Evolutionary conservation across 2,329 filamentous ascomycete genomes (phyloP), one percentile per base, ranked within the genome.

Genomic region (Plectosphaerella sp.): DNA sequence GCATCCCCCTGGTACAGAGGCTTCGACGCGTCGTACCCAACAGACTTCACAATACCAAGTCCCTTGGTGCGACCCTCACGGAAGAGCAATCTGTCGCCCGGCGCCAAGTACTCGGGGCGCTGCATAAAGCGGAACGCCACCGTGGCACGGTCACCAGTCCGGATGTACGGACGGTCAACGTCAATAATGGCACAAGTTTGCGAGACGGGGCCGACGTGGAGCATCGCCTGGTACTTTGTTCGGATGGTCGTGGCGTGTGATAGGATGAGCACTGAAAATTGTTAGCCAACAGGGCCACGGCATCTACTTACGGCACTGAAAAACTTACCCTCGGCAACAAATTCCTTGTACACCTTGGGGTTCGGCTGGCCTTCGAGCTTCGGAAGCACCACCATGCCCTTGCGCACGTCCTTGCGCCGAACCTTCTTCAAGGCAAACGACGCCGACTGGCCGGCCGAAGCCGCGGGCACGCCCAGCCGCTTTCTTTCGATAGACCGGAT

Each of bases 151-250:
- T 97, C 94, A 10, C 94, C 94, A 0, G 93, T 97, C 8, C 94
- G 84, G 58, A 99, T 97, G 62, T 92, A 94, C 24, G 89, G 88
- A n/a, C 93, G 86, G 66, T 99, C 94, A 59, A 99, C 94, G 64
- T 97, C 94, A 63, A 99, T 96, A 65, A 99, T 97, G 11, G 91
- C 86, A 65, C 94, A 99, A 0, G 94, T 99, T 72, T 99, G 94
- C 41, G 88, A 91, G 43, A 99, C 89, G 0, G 94, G 89, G 0
- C 94, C 94, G 5, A 99, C 92, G 62, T 99, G 94, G 20, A 99
- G 79, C 92, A 97, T 99, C 1, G 94, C 94, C 73, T 99, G 94
- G 60, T 99, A 99, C 62, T 91, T 93, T 1, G 86, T 91, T 70
- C 96, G 94, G 69, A 99, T 99, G 43, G 94, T 99, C 0, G 94